Evolutionary conservation across 106 monocot genomes (phyloP), one percentile per base, ranked within the genome.

Genomic region (Acorus calamus): DNA sequence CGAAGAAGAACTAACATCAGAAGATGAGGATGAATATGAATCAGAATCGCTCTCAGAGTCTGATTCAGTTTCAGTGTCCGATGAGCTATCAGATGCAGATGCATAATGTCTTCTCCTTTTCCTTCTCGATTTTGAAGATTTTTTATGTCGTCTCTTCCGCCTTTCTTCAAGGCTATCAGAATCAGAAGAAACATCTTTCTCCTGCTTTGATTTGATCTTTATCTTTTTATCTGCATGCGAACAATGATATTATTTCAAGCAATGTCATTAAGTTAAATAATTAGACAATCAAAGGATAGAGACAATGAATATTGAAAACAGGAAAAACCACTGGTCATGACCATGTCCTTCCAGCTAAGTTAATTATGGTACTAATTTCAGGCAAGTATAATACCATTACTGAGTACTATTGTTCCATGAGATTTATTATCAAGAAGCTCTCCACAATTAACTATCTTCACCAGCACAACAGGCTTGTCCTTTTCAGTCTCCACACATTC

Each of bases 401-500:
- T 28, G 28, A 28, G 28, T 28, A 28, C 66, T 10, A 2, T 51
- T 52, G 47, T 47, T 13, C 28, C 28, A 28, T 9, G 48, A 65
- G 41, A 28, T n/a, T 53, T 60, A 12, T 14, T 72, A 14, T 62
- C 66, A 66, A 66, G 12, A 66, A 44, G 45, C 77, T 77, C 81
- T 69, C 81, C 81, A 60, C 81, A 81, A 70, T 81, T 60, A 5
- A 73, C 77, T 51, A 81, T 63, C 73, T 73, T 81, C 57, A 81
- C 81, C 60, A 44, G 14, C 56, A 55, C 69, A 69, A 56, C 2
- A 56, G 77, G 73, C 53, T 77, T 73, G 61, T 77, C 81, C 8
- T 47, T 66, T 45, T 73, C 69, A 45, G 69, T 65, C 57, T 73
- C 77, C 28, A 61, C 66, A 7, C 57, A 55, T 66, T 81, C 81